Evolutionary conservation across 2,329 filamentous ascomycete genomes (phyloP).

Genomic region (Xylariomycetidae sp.): DNA sequence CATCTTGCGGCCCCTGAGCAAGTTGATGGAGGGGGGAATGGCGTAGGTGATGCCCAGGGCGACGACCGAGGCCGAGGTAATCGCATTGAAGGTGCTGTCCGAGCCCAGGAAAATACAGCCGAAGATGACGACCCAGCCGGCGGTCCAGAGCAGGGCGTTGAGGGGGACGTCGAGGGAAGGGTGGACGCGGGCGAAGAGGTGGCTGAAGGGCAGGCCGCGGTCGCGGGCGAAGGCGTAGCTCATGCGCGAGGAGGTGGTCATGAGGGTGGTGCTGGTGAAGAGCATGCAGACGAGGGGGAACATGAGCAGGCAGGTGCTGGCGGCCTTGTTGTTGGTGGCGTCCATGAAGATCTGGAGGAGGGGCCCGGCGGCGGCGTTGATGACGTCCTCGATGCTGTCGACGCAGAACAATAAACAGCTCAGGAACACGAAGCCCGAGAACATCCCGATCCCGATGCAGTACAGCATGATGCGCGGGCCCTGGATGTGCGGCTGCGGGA

Average conservation of each 20-base stretch:
- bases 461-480: slow-evolving; percentile 34
- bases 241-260: slow-evolving; percentile 62
- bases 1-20: slow-evolving; percentile 58
- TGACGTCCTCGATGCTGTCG: slow-evolving; percentile 49
- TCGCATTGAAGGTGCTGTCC: slow-evolving; percentile 62
- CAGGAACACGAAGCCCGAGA: slow-evolving; percentile 58
- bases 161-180: slow-evolving; percentile 56
- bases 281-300: slow-evolving; percentile 59
- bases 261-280: slow-evolving; percentile 57
- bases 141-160: slow-evolving; percentile 58
- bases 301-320: slow-evolving; percentile 59
- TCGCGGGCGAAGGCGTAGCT: slow-evolving; percentile 64
- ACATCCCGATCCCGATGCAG: slow-evolving; percentile 56
- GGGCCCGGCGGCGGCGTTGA: slow-evolving; percentile 49
- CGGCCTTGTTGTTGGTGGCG: slow-evolving; percentile 55
- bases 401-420: slow-evolving; percentile 59
- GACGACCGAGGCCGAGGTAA: slow-evolving; percentile 65
- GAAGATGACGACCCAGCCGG: slow-evolving; percentile 57
- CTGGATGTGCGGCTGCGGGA: slow-evolving; percentile 37
- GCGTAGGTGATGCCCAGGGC: slow-evolving; percentile 67
- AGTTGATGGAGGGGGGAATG: slow-evolving; percentile 66
- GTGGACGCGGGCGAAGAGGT: slow-evolving; percentile 56
- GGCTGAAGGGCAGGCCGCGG: slow-evolving; percentile 58
- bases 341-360: slow-evolving; percentile 57
- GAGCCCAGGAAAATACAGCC: slow-evolving; percentile 66